Percentiles rank a stretch among this genome's conserved stretches.
These are phyloP conservation scores for Clonostachys byssicola DNA, from an alignment of 2,329 filamentous ascomycete genomes.

Conservation along the genomic window DNA sequence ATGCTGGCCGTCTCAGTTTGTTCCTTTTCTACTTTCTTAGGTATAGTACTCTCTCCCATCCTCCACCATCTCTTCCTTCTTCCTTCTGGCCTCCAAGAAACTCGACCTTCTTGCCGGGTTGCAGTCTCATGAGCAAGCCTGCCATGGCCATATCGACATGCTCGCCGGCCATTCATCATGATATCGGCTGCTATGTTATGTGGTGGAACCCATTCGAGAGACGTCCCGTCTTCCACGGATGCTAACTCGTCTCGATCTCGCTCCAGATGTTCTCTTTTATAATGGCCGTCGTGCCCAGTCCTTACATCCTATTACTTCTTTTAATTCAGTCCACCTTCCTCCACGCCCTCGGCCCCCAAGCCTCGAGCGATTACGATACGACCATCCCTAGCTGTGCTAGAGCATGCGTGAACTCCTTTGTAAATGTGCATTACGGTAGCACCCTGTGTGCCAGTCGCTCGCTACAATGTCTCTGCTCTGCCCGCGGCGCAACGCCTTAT, in stretches of 20 bases:
- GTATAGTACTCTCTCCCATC: slow-evolving; percentile 4
- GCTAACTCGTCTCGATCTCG: background rate
- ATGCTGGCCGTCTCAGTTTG: slow-evolving; percentile 27
- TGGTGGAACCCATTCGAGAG: too few species aligned
- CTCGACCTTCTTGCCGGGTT: too few species aligned
- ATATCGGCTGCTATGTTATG: too few species aligned
- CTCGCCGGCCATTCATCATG: too few species aligned
- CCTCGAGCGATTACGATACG: slow-evolving; percentile 2
- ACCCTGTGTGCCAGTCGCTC: slow-evolving; percentile 45
- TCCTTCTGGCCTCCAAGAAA: background rate
- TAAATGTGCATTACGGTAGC: slow-evolving; percentile 52
- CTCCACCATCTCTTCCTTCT: background rate
- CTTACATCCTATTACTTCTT: background rate
- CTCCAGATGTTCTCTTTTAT: slow-evolving; percentile 34
- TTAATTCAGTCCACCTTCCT: background rate
- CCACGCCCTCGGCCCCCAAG: background rate
- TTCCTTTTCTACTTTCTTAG: slow-evolving; percentile 6
- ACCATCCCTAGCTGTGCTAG: slow-evolving; percentile 54
- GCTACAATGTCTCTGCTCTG: slow-evolving; percentile 60
- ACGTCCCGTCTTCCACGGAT: background rate
- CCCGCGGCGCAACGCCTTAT: slow-evolving; percentile 54
- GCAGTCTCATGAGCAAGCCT: too few species aligned
- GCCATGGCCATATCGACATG: background rate
- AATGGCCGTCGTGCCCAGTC: slow-evolving; percentile 31
- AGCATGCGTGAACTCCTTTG: slow-evolving; percentile 58